phyloP scores from a whole-genome alignment of 78 protist species.

The Salpingoeca rosetta region DNA sequence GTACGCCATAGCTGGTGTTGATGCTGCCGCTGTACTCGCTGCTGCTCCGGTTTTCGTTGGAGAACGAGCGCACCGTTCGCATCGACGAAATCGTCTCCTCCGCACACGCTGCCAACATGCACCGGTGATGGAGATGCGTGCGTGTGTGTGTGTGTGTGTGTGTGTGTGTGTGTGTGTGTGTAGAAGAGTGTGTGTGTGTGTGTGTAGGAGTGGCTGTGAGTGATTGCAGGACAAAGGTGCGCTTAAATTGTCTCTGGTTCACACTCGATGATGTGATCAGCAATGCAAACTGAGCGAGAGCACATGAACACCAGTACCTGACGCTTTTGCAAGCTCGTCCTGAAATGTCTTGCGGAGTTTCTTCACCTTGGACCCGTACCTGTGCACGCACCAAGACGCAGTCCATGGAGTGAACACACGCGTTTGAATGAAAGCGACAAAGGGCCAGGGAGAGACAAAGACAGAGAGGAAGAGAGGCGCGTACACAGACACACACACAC shows the following conservation, averaged over 20 bases:
- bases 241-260: too few relatives aligned
- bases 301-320: too few relatives aligned
- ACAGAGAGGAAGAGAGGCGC: too few relatives aligned
- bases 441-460: too few relatives aligned
- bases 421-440: too few relatives aligned
- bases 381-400: too few relatives aligned
- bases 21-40: background rate
- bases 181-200: background rate
- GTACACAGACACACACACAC: too few relatives aligned
- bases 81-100: conserved; percentile 44
- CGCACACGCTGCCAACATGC: background rate
- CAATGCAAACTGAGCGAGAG: too few relatives aligned
- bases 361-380: conserved; percentile 44
- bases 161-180: conserved; percentile 18
- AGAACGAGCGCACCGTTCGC: conserved; percentile 63
- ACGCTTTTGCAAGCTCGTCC: background rate
- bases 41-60: conserved; percentile 29
- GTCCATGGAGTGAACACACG: too few relatives aligned
- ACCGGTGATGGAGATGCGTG: background rate
- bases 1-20: background rate
- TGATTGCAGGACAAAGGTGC: too few relatives aligned
- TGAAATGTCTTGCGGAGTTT: conserved; percentile 25
- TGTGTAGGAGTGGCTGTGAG: background rate
- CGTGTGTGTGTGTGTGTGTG: conserved; percentile 7
- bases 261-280: too few relatives aligned